A percentile compares a stretch with the other conserved stretches of the same genome.
Conservation (phyloP, 192 early-diverging fungal genomes). For the Backusella parvicylindrica region DNA sequence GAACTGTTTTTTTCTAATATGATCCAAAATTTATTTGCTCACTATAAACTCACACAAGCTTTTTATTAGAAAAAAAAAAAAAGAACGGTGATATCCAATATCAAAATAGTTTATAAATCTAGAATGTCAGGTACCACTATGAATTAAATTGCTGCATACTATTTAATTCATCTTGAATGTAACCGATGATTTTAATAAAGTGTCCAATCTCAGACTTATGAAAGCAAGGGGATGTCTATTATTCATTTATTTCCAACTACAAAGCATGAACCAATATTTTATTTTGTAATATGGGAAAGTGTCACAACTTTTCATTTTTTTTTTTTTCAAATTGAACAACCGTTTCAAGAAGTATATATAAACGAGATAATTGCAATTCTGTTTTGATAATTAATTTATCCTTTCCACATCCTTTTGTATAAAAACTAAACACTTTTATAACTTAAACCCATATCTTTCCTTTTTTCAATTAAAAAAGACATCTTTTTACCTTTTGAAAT, state of each 20-base stretch:
- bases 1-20: too few relatives aligned
- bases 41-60: neutral
- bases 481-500: neutral
- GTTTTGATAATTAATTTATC: neutral
- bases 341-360: neutral
- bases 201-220: neutral
- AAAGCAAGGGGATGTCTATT: neutral
- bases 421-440: neutral
- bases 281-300: neutral
- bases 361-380: neutral
- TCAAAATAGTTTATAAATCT: neutral
- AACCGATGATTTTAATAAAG: neutral
- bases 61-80: too few relatives aligned
- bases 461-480: neutral
- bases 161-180: neutral
- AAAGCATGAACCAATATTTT: neutral
- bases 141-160: neutral
- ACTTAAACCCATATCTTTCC: neutral
- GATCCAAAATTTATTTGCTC: neutral
- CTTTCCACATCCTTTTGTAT: neutral
- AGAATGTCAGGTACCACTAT: neutral
- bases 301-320: neutral
- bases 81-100: neutral
- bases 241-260: neutral
- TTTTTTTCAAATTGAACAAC: neutral